Conservation (phyloP, 2,329 filamentous ascomycete species). For the Laburnicola sp. region DNA sequence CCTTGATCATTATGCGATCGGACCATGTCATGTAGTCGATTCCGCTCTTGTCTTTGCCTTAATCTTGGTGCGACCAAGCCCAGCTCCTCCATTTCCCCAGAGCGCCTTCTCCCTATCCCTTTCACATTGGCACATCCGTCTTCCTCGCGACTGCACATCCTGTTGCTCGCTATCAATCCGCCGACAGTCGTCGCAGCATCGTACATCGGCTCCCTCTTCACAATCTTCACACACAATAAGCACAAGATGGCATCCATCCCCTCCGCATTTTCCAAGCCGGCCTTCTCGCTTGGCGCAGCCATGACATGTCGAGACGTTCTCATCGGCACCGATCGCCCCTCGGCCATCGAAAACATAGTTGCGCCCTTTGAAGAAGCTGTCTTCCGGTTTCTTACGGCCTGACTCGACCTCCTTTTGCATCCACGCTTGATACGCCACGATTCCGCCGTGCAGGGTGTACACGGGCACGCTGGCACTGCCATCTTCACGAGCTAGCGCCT, state of each 20-base stretch:
- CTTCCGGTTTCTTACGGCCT: constrained; percentile 19
- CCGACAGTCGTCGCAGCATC: constrained; percentile 24
- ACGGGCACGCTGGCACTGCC: constrained; percentile 10
- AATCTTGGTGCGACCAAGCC: constrained; percentile 1
- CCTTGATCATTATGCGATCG: too few relatives aligned
- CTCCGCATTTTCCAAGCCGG: constrained; percentile 23
- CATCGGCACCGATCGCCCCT: constrained; percentile 20
- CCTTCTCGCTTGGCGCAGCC: constrained; percentile 16
- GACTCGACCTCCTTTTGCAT: constrained; percentile 22
- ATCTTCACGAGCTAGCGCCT: constrained; percentile 13
- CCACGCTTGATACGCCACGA: constrained; percentile 30
- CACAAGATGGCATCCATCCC: constrained; percentile 23
- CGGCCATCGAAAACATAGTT: constrained; percentile 33
- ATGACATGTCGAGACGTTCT: constrained; percentile 23
- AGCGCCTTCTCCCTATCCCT: constrained; percentile 21
- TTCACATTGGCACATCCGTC: constrained; percentile 24
- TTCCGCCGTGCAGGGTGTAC: constrained; percentile 26
- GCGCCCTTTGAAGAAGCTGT: constrained; percentile 28
- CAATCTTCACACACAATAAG: constrained; percentile 24
- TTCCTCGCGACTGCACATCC: neutral
- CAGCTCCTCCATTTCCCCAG: constrained; percentile 21
- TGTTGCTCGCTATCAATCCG: constrained; percentile 2
- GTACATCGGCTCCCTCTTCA: constrained; percentile 12
- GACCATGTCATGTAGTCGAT: too few relatives aligned
- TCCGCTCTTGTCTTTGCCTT: neutral